Conservation (phyloP, 139 green algal species). For the Chlorella sp. region DNA sequence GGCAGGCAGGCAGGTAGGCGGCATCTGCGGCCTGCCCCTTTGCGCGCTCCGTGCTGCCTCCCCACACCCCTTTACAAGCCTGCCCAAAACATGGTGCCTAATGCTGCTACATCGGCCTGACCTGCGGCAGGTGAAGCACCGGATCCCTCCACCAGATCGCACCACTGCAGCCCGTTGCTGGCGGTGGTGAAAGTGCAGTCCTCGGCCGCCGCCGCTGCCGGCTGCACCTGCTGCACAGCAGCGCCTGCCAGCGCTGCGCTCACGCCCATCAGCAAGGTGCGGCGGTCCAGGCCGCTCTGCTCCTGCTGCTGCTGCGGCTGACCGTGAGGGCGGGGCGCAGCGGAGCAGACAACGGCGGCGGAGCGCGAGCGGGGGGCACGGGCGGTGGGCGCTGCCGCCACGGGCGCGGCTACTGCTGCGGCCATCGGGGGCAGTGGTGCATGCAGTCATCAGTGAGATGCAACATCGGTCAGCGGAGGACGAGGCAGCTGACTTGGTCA, state of each 20-base stretch:
- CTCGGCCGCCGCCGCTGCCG: not conserved
- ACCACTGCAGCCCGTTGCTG: slow-evolving; percentile 50
- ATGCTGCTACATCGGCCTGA: not conserved
- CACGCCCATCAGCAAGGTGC: not conserved
- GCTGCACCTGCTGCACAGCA: not conserved
- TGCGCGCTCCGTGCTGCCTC: too few relatives aligned
- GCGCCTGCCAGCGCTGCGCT: not conserved
- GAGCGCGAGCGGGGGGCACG: not conserved
- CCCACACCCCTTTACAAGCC: not conserved
- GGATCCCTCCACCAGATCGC: slow-evolving; percentile 66
- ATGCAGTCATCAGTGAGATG: too few relatives aligned
- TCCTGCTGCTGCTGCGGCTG: not conserved
- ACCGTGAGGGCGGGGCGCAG: not conserved
- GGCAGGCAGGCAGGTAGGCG: too few relatives aligned
- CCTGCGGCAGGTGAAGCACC: slow-evolving; percentile 57
- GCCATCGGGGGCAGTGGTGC: not conserved
- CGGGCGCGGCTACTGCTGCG: not conserved
- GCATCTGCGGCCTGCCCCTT: too few relatives aligned
- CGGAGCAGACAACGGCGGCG: not conserved
- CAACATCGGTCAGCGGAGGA: not conserved
- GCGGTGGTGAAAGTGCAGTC: not conserved
- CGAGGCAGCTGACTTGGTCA: not conserved
- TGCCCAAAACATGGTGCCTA: not conserved
- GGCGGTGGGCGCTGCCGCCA: not conserved
- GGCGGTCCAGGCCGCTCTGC: not conserved